Evolutionary conservation across 768 basidiomycete genomes (phyloP), one percentile per base, ranked within the genome.

Genomic region (Leccinum subgranulosum): DNA sequence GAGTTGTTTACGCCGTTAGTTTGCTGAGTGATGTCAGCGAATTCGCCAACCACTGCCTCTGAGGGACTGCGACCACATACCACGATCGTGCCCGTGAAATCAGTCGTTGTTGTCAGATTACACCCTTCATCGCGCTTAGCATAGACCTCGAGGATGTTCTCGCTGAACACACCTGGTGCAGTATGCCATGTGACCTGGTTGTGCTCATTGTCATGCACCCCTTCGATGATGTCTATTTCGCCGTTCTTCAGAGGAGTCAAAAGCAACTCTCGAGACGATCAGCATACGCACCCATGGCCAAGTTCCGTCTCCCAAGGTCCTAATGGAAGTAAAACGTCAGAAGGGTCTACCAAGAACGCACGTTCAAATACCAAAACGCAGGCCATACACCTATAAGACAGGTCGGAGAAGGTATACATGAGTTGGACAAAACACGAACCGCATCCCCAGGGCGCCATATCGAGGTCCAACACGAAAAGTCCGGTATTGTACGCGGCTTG

Each of bases 371-470:
- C 90, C 89, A 91, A 70, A 86, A 91, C 6, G 89, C 87, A 45
- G 91, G 92, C 92, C 93, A 93, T 21, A 87, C 83, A 63, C 81
- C 88, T 90, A 34, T 14, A 45, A 43, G 11, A 51, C 29, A 46
- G 14, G 55, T 64, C 46, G 51, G 62, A 23, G 39, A 47, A 19
- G 31, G 51, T 31, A 43, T 3, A 2, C 12, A 41, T 55, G 29
- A 56, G 7, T 1, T 27, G 0, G 51, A 39, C 41, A 53, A 31
- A 25, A 43, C 29, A 50, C 64, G 21, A 3, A 84, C 92, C 91
- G 73, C 93, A 96, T 54, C 93, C 94, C 84, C 87, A 92, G 0
- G 93, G 93, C 48, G 92, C 92, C 70, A 81, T 84, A 56, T 87
- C 84, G 31, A 92, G 78, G 68, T 96, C 93, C 25, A 95, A 77